Conservation (phyloP, 1,284 basidiomycete species). For the Ceratobasidium sp. region DNA sequence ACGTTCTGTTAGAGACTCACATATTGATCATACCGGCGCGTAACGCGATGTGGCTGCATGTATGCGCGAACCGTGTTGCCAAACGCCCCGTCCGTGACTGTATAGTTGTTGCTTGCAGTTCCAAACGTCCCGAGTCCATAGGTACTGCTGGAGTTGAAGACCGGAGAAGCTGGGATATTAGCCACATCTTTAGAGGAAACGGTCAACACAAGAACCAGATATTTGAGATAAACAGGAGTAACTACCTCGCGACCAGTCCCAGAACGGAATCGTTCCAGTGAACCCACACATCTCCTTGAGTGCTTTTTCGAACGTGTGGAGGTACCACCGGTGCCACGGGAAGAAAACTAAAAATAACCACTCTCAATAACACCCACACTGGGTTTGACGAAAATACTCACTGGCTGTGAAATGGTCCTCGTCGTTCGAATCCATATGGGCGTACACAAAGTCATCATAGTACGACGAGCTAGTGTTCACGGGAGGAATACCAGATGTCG, state of each 20-base stretch:
- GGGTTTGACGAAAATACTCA: background rate
- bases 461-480: background rate
- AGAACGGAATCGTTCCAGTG: conserved; percentile 25
- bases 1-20: no score
- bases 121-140: conserved; percentile 40
- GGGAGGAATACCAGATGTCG: background rate
- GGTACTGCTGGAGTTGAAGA: conserved; percentile 22
- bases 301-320: conserved; percentile 13
- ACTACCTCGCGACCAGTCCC: conserved; percentile 25
- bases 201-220: background rate
- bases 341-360: conserved; percentile 12
- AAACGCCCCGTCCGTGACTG: conserved; percentile 44
- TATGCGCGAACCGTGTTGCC: conserved; percentile 26
- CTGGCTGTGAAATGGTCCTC: conserved; percentile 29
- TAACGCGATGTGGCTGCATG: background rate
- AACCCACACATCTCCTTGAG: conserved; percentile 21
- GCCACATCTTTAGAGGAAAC: conserved; percentile 8
- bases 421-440: conserved; percentile 41
- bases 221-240: background rate
- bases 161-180: conserved; percentile 20
- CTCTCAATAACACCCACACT: no score
- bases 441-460: conserved; percentile 45
- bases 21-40: background rate
- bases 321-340: conserved; percentile 40
- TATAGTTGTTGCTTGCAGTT: background rate